Percentiles rank a stretch among this genome's conserved stretches.
These are phyloP conservation scores for Leccinum subgranulosum DNA, from an alignment of 768 basidiomycete genomes.

Conservation along the genomic window DNA sequence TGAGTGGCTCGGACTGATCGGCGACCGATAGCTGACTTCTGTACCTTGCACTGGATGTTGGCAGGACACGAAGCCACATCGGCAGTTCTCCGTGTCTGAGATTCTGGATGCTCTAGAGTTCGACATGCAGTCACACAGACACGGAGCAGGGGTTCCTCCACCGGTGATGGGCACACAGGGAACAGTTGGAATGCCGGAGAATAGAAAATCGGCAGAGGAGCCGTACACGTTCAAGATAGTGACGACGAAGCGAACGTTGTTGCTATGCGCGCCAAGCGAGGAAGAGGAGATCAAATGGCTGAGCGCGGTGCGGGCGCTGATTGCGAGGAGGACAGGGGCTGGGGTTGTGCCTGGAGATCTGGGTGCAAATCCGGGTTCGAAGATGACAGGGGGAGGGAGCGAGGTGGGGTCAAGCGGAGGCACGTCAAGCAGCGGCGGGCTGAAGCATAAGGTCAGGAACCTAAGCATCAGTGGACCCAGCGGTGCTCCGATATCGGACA, in stretches of 20 bases:
- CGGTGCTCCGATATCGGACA: constrained; percentile 23
- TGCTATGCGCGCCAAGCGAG: constrained; percentile 92
- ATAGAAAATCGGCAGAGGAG: constrained; percentile 43
- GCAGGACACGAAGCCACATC: constrained; percentile 88
- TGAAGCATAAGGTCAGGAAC: constrained; percentile 48
- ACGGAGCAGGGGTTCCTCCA: constrained; percentile 36
- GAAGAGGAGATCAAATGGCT: constrained; percentile 99
- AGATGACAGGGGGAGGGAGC: constrained; percentile 4
- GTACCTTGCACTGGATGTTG: constrained; percentile 8
- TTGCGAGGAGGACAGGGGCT: constrained; percentile 63
- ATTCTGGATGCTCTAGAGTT: constrained; percentile 93
- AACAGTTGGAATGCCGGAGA: constrained; percentile 35
- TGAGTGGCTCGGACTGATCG: constrained; percentile 9
- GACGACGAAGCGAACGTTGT: constrained; percentile 85
- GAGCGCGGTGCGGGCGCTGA: constrained; percentile 88
- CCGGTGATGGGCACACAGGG: constrained; percentile 31
- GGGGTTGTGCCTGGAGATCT: constrained; percentile 48
- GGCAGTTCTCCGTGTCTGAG: constrained; percentile 77
- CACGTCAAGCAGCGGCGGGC: constrained; percentile 35
- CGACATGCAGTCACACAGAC: constrained; percentile 56
- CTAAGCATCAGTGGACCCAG: constrained; percentile 41
- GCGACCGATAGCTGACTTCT: constrained; percentile 5
- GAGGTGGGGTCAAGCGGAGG: constrained; percentile 23
- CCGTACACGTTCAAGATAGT: constrained; percentile 90
- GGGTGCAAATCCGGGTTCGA: constrained; percentile 22